Evolutionary conservation across 441 rosid species (phyloP).

Genomic region (Mallotus repandus): DNA sequence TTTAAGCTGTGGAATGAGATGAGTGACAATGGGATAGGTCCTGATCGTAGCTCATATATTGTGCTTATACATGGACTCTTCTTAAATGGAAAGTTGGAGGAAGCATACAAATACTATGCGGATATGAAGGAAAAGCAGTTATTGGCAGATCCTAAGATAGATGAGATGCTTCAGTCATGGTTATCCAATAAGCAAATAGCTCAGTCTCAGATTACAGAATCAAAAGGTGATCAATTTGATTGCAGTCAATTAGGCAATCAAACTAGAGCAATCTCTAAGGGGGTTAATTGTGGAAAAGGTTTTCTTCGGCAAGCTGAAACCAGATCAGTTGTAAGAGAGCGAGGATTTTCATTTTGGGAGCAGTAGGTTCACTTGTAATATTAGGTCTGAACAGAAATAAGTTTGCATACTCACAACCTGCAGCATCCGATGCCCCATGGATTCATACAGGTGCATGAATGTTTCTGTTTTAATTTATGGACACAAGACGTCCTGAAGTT

Average conservation of each 20-base stretch:
- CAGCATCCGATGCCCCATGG: slow-evolving; percentile 3
- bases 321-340: slow-evolving; percentile 64
- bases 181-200: slow-evolving; percentile 55
- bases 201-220: slow-evolving; percentile 31
- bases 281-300: slow-evolving; percentile 34
- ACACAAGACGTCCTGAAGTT: slow-evolving; percentile 9
- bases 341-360: slow-evolving; percentile 69
- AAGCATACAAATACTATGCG: slow-evolving; percentile 61
- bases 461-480: slow-evolving; percentile 16
- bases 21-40: slow-evolving; percentile 62
- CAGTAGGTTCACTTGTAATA: slow-evolving; percentile 32
- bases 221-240: slow-evolving; percentile 24
- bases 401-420: slow-evolving; percentile 4
- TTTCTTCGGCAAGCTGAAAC: slow-evolving; percentile 61
- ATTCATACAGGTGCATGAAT: slow-evolving; percentile 21
- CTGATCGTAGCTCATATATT: slow-evolving; percentile 71
- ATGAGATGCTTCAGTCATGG: slow-evolving; percentile 75
- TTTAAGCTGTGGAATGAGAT: slow-evolving; percentile 72
- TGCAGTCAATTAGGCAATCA: slow-evolving; percentile 24
- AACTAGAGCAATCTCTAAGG: slow-evolving; percentile 27
- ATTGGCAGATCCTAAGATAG: slow-evolving; percentile 64
- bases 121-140: slow-evolving; percentile 80
- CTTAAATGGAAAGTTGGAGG: slow-evolving; percentile 79
- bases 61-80: slow-evolving; percentile 90
- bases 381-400: slow-evolving; percentile 6